Percentiles rank a stretch among this genome's conserved stretches.
phyloP scores from a whole-genome alignment of 2,329 filamentous ascomycete genomes.

The Claviceps capensis region DNA sequence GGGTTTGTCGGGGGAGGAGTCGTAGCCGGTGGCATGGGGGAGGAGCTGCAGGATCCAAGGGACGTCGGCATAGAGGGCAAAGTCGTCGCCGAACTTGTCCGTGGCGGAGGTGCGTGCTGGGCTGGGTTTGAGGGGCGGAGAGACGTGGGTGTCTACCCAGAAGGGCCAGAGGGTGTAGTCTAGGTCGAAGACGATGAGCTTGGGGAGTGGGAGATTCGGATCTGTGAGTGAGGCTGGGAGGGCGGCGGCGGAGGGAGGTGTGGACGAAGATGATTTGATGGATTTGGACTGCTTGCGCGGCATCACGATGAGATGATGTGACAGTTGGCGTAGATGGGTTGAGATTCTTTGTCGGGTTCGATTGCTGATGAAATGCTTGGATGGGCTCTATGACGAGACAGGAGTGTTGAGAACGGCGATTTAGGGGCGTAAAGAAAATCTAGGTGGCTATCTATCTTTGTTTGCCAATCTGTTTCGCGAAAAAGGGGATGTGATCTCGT shows the following conservation, averaged over 20 bases:
- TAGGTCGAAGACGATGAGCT: slow-evolving; percentile 82
- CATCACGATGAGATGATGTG: slow-evolving; percentile 9
- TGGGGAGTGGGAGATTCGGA: slow-evolving; percentile 54
- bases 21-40: slow-evolving; percentile 27
- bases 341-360: neutral
- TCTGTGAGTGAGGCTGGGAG: slow-evolving; percentile 32
- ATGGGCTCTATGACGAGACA: neutral
- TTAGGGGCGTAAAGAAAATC: neutral
- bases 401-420: neutral
- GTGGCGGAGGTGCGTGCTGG: slow-evolving; percentile 27
- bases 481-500: neutral
- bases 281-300: slow-evolving; percentile 20
- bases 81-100: slow-evolving; percentile 50
- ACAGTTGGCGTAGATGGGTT: neutral
- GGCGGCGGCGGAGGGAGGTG: neutral
- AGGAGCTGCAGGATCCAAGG: slow-evolving; percentile 44
- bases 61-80: slow-evolving; percentile 57
- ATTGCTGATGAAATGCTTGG: no score
- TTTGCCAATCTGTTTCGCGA: neutral
- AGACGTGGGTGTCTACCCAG: slow-evolving; percentile 91
- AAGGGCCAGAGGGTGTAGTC: slow-evolving; percentile 99
- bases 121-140: slow-evolving; percentile 49
- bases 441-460: neutral
- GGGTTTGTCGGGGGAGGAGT: slow-evolving; percentile 8
- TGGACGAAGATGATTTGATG: slow-evolving; percentile 6